Evolutionary conservation across 768 basidiomycete species (phyloP).

Genomic region (Agaricus subrufescens): DNA sequence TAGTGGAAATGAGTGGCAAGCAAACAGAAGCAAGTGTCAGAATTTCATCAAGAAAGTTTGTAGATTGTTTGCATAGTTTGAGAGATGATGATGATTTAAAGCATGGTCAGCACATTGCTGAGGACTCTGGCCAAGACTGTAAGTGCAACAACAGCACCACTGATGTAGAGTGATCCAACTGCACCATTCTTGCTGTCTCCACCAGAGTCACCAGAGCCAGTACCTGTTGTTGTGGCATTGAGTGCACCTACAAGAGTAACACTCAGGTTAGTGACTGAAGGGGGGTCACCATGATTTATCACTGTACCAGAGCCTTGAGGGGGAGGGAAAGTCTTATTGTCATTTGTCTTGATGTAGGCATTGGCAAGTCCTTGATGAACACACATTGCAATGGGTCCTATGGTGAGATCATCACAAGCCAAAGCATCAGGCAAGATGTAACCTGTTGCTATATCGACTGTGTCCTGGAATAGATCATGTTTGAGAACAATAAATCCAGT

Average conservation of each 20-base stretch:
- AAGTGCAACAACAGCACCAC: not conserved
- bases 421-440: constrained; percentile 83
- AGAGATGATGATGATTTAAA: not conserved
- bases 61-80: not conserved
- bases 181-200: not conserved
- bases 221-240: not conserved
- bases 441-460: constrained; percentile 80
- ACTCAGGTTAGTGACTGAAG: not conserved
- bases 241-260: not conserved
- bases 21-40: not conserved
- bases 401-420: constrained; percentile 59
- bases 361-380: constrained; percentile 50
- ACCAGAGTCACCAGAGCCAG: not conserved
- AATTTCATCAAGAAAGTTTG: not conserved
- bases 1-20: not conserved
- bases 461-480: constrained; percentile 82
- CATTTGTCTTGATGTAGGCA: constrained; percentile 80
- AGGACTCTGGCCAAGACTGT: not conserved
- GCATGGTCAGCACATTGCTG: not conserved
- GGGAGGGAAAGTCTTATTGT: constrained; percentile 61
- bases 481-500: constrained; percentile 89
- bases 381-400: constrained; percentile 71
- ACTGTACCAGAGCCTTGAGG: constrained; percentile 14
- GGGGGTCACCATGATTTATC: not conserved
- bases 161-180: not conserved